Conservation (phyloP, 768 basidiomycete species). For the Macrolepiota fuliginosa region DNA sequence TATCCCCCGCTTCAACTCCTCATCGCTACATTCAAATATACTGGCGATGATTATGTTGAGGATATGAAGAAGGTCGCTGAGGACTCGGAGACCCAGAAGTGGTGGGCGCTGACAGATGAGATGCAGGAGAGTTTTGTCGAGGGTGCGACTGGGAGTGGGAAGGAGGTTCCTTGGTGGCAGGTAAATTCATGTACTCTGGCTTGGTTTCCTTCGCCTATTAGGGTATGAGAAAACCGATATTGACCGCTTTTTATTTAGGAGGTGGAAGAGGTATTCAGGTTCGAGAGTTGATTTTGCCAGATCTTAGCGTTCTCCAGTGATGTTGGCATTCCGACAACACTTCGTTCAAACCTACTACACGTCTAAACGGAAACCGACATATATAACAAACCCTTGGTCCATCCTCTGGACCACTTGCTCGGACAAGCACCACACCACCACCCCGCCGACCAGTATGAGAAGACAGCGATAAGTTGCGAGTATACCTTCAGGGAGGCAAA, state of each 20-base stretch:
- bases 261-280: constrained; percentile 68
- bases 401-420: too few species aligned
- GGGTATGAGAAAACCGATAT: neutral
- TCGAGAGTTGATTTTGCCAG: neutral
- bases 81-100: constrained; percentile 67
- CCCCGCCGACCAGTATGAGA: too few species aligned
- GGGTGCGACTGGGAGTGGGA: constrained; percentile 67
- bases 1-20: constrained; percentile 61
- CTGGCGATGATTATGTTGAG: constrained; percentile 55
- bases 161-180: constrained; percentile 70
- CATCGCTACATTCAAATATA: constrained; percentile 80
- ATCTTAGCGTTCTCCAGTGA: neutral
- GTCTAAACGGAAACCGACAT: too few species aligned
- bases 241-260: constrained; percentile 26
- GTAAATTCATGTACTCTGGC: constrained; percentile 27
- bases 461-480: too few species aligned
- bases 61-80: constrained; percentile 67
- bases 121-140: constrained; percentile 80
- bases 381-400: too few species aligned
- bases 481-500: too few species aligned
- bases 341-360: too few species aligned
- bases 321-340: neutral
- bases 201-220: neutral
- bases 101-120: constrained; percentile 75
- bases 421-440: too few species aligned